These are phyloP conservation scores for Stygiomarasmius scandens DNA, from an alignment of 1,284 basidiomycete genomes.

Conservation along the genomic window DNA sequence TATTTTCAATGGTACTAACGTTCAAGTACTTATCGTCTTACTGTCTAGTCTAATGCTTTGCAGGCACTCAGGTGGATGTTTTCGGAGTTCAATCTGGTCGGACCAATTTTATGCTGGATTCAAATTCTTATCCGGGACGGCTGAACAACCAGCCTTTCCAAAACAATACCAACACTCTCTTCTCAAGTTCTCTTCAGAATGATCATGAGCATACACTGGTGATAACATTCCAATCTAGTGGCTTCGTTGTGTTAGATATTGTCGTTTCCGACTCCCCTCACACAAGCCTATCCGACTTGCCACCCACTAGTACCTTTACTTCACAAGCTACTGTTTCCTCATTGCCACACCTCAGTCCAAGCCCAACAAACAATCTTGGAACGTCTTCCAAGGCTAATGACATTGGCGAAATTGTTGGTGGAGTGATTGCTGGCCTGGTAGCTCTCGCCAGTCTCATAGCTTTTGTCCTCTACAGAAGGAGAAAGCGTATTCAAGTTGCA, in stretches of 20 bases:
- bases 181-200: too few relatives aligned
- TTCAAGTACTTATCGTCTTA: background rate
- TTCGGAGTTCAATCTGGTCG: too few relatives aligned
- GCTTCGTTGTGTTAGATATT: too few relatives aligned
- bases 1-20: background rate
- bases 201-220: too few relatives aligned
- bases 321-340: background rate
- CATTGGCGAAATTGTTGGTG: slow-evolving; percentile 13
- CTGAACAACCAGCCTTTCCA: too few relatives aligned
- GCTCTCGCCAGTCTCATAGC: slow-evolving; percentile 1
- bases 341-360: background rate
- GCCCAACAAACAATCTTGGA: background rate
- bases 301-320: too few relatives aligned
- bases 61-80: slow-evolving; percentile 2
- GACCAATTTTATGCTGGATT: background rate
- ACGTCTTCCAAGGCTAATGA: background rate
- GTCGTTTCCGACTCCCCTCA: too few relatives aligned
- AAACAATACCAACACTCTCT: too few relatives aligned
- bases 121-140: too few relatives aligned
- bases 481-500: background rate
- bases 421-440: slow-evolving; percentile 10
- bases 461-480: slow-evolving; percentile 2
- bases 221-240: too few relatives aligned
- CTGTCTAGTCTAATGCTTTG: background rate
- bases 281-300: too few relatives aligned